phyloP scores from a whole-genome alignment of 257 asterid genomes.

The Solanum medicagineum region DNA sequence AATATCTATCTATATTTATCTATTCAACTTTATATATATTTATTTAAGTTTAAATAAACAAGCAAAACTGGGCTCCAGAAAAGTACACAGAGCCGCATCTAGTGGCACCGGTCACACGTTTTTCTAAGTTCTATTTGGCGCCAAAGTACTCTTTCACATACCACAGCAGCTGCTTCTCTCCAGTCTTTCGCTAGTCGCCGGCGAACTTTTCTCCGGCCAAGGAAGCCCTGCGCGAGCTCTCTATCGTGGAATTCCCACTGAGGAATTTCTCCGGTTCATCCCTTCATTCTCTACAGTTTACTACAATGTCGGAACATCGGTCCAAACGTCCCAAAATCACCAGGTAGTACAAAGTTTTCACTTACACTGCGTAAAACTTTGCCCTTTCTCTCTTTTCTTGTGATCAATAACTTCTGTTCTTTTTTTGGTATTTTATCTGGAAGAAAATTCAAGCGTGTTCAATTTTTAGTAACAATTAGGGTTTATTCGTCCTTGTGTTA shows the following conservation, averaged over 20 bases:
- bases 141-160: background rate
- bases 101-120: background rate
- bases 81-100: background rate
- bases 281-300: background rate
- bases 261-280: background rate
- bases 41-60: background rate
- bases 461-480: background rate
- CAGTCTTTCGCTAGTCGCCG: background rate
- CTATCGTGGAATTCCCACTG: background rate
- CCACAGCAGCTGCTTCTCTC: background rate
- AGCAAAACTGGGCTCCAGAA: background rate
- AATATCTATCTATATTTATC: no score
- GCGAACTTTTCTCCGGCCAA: background rate
- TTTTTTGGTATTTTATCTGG: background rate
- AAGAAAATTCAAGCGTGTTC: background rate
- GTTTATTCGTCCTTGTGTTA: background rate
- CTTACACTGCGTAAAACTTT: background rate
- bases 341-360: constrained; percentile 22
- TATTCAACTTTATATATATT: no score
- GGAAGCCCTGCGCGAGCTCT: background rate
- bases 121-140: background rate
- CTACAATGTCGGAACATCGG: constrained; percentile 33
- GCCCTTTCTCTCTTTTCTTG: background rate
- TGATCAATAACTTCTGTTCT: background rate
- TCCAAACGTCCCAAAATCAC: constrained; percentile 42